Percentiles rank a stretch among this genome's conserved stretches.
These are phyloP conservation scores for Suillus bovinus DNA, from an alignment of 768 basidiomycete species.

Conservation along the genomic window DNA sequence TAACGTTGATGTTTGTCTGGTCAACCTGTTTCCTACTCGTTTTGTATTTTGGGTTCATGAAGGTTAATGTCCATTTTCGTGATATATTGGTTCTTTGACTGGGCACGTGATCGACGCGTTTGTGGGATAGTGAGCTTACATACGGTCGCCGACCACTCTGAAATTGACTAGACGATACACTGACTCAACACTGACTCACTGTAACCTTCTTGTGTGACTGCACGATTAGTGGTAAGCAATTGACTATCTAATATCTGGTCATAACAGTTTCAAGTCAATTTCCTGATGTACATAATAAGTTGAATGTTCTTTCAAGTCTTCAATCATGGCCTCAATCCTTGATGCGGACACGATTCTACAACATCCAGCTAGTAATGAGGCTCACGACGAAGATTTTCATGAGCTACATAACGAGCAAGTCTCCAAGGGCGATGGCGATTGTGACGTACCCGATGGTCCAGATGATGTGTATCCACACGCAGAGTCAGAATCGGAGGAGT, in stretches of 20 bases:
- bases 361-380: background rate
- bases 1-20: slow-evolving; percentile 11
- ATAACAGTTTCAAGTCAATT: no score
- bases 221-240: no score
- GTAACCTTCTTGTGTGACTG: no score
- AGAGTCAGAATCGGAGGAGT: slow-evolving; percentile 8
- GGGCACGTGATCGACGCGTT: background rate
- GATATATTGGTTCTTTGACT: background rate
- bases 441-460: background rate
- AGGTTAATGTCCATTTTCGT: background rate
- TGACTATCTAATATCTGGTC: no score
- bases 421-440: background rate
- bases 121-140: no score
- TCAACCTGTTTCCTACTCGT: background rate
- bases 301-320: background rate
- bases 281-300: no score
- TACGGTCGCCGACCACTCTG: no score
- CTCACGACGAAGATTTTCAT: background rate
- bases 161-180: no score
- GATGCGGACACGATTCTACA: background rate
- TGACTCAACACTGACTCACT: no score
- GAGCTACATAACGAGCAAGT: background rate
- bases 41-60: background rate
- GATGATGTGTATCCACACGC: no score
- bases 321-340: background rate